These are phyloP conservation scores for Coix lacrymajobi DNA, from an alignment of 176 grass and related monocot species.

Conservation along the genomic window DNA sequence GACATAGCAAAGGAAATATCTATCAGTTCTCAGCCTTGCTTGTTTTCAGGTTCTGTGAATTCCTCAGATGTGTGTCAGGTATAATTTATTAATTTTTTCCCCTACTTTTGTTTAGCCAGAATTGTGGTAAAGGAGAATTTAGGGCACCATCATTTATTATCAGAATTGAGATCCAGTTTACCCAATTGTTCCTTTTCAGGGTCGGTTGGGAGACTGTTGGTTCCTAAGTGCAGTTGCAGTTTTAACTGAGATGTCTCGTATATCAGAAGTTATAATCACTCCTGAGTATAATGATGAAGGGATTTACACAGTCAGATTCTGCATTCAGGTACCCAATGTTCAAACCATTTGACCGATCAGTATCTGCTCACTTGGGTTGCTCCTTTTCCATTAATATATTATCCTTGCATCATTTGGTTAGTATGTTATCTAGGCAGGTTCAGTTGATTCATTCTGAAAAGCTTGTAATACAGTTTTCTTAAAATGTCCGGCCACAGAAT, in stretches of 20 bases:
- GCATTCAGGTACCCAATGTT: constrained; percentile 74
- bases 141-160: constrained; percentile 16
- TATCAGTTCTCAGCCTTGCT: constrained; percentile 65
- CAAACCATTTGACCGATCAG: background rate
- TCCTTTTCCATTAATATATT: constrained; percentile 15
- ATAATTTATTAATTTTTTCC: constrained; percentile 7
- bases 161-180: background rate
- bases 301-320: constrained; percentile 95
- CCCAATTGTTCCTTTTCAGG: constrained; percentile 52
- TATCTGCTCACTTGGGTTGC: background rate
- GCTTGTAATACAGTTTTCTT: background rate
- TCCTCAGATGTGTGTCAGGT: constrained; percentile 99
- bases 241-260: constrained; percentile 79
- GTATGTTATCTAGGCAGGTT: background rate
- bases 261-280: constrained; percentile 99
- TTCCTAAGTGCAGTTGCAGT: constrained; percentile 98
- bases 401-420: background rate
- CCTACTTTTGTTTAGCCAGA: background rate
- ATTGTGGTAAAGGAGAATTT: background rate
- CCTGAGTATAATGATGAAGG: constrained; percentile 95
- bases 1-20: constrained; percentile 82
- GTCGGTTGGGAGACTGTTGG: constrained; percentile 97
- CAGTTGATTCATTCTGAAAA: background rate
- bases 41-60: constrained; percentile 93
- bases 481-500: background rate